A percentile compares a stretch with the other conserved stretches of the same genome.
These are phyloP conservation scores for Panellus pusillus DNA, from an alignment of 768 basidiomycete species.

Conservation along the genomic window DNA sequence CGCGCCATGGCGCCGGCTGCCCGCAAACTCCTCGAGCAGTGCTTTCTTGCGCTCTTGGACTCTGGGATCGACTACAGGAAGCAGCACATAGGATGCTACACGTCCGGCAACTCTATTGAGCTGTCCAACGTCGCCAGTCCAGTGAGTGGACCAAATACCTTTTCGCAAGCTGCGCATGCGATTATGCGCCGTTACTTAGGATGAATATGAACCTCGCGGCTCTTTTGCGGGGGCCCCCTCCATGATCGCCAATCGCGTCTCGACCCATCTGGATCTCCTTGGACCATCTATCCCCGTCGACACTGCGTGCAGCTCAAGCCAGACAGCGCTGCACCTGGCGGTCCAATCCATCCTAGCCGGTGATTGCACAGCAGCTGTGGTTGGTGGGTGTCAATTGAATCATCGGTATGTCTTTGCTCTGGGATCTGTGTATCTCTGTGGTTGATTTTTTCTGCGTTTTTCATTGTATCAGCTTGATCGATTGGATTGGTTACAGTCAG, in stretches of 20 bases:
- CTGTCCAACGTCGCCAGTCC: background rate
- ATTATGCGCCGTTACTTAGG: background rate
- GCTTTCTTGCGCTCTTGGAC: slow-evolving; percentile 40
- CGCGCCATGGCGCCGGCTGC: slow-evolving; percentile 30
- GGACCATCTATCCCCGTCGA: slow-evolving; percentile 40
- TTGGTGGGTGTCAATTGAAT: slow-evolving; percentile 34
- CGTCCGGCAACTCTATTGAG: slow-evolving; percentile 24
- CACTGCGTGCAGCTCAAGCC: slow-evolving; percentile 38
- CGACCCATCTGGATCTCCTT: slow-evolving; percentile 26
- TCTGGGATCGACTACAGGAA: slow-evolving; percentile 45
- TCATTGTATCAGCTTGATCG: slow-evolving; percentile 21
- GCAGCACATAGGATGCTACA: slow-evolving; percentile 39
- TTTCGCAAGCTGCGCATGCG: no score
- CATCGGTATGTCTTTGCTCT: slow-evolving; percentile 20
- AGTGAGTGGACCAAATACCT: background rate
- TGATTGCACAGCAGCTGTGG: slow-evolving; percentile 38
- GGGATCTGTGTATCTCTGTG: background rate
- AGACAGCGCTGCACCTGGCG: slow-evolving; percentile 39
- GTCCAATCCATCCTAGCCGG: slow-evolving; percentile 34
- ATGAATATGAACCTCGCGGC: slow-evolving; percentile 22
- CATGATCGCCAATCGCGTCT: slow-evolving; percentile 30
- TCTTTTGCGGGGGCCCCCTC: slow-evolving; percentile 24
- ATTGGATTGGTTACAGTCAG: slow-evolving; percentile 24
- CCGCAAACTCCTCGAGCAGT: slow-evolving; percentile 29
- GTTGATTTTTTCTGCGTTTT: background rate